phyloP scores from a whole-genome alignment of 2,329 filamentous ascomycete species.

The Fusarium pilosicola region DNA sequence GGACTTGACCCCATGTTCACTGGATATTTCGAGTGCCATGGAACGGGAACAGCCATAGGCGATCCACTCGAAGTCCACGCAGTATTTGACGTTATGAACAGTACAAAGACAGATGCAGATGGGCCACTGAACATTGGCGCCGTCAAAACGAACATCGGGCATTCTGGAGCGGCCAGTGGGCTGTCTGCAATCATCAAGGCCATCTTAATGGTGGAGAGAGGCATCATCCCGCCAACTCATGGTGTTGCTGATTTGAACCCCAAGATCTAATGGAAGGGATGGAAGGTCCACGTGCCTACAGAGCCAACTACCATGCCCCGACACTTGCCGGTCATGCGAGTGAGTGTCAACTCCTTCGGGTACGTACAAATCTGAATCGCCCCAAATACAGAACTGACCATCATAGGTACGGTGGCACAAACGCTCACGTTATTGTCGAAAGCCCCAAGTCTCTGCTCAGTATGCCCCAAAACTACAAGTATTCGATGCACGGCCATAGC shows the following conservation, averaged over 20 bases:
- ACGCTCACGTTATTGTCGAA: not conserved
- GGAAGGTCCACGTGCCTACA: not conserved
- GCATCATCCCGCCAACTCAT: not conserved
- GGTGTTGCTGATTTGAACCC: not conserved
- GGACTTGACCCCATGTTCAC: not conserved
- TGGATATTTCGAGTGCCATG: not conserved
- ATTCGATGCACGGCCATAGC: not conserved
- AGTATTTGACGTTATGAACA: not conserved
- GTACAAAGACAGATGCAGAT: not conserved
- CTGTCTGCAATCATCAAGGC: not conserved
- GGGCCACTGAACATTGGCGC: not conserved
- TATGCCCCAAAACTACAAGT: not conserved
- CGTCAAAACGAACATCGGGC: not conserved
- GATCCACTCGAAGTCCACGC: not conserved
- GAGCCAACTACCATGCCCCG: not conserved
- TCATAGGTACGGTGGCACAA: not conserved
- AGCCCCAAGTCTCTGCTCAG: not conserved
- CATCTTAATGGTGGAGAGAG: not conserved
- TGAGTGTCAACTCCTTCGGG: not conserved
- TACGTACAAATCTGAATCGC: not conserved
- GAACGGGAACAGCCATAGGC: not conserved
- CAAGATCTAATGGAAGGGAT: not conserved
- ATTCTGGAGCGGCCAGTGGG: not conserved
- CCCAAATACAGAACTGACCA: not conserved
- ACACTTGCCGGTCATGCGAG: not conserved